Evolutionary conservation across 345 rosid genomes (phyloP).

Genomic region (Microthlaspi erraticum): DNA sequence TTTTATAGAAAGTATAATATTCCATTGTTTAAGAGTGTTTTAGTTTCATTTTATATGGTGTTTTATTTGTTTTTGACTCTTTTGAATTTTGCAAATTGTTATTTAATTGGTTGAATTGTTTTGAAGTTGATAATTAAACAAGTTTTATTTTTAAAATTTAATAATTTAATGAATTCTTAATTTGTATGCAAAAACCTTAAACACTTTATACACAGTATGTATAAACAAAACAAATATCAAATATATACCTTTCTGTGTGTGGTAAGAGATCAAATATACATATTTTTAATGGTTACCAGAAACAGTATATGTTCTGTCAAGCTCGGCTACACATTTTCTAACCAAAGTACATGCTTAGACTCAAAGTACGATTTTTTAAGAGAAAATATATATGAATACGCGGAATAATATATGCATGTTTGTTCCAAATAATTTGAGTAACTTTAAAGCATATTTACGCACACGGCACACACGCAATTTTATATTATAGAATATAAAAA

Average conservation of each 20-base stretch:
- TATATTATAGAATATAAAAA: conserved; percentile 27
- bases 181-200: too few species aligned
- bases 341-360: conserved; percentile 40
- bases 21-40: too few species aligned
- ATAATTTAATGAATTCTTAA: too few species aligned
- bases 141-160: too few species aligned
- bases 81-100: too few species aligned
- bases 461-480: conserved; percentile 31
- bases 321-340: conserved; percentile 15
- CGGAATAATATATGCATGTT: conserved; percentile 51
- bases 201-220: too few species aligned
- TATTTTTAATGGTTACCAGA: neutral
- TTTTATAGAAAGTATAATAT: too few species aligned
- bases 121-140: too few species aligned
- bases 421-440: conserved; percentile 64
- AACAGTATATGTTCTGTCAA: conserved; percentile 15
- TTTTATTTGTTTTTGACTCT: neutral
- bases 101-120: too few species aligned
- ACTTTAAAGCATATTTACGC: conserved; percentile 62
- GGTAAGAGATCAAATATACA: neutral
- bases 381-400: conserved; percentile 20
- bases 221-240: too few species aligned
- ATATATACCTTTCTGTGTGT: too few species aligned
- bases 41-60: too few species aligned
- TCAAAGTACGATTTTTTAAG: conserved; percentile 35